Evolutionary conservation across 176 grass and related monocot species (phyloP), one percentile per base, ranked within the genome.

Genomic region (Musa beccarii): DNA sequence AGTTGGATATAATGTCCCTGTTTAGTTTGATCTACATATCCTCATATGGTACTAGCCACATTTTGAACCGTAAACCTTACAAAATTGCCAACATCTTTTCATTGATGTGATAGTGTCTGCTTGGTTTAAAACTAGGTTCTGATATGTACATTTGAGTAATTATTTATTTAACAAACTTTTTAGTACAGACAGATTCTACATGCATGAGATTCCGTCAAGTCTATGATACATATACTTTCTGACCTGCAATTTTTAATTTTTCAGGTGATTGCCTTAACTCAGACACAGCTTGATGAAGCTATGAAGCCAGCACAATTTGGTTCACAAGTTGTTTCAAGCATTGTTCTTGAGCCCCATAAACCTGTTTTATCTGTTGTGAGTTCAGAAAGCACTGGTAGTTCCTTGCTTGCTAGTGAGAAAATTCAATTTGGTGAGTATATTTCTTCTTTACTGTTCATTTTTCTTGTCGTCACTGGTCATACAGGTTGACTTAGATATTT

Each of bases 231-330:
- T 71, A 52, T 71, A 9, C 5, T 13, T 73, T 74, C 66, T 68
- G 34, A 68, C 15, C 4, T 68, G 16, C 26, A 9, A 12, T 54
- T 81, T 69, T 53, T 63, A 66, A 73, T 71, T 61, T 75, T 23
- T 74, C 79, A 99, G 95, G 95, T 91, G 76, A 91, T 99, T 83
- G 79, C 90, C 57, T 86, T 99, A 81, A 99, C 95, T 50, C 95
- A 99, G 81, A 89, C 85, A 89, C 90, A 99, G 83, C 95, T 99
- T 75, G 95, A 99, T 26, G 90, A 99, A 91, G 95, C 95, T 79
- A 99, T 99, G 95, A 84, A 78, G 54, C 84, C 90, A 76, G 84
- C 75, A 84, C 87, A 89, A 52, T 89, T 91, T 87, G 90, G 90
- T 76, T 83, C 80, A 53, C 82, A 86, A 77, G 77, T 82, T 71